These are phyloP conservation scores for Phyllostachys edulis DNA, from an alignment of 176 grass and related monocot genomes.

Conservation along the genomic window DNA sequence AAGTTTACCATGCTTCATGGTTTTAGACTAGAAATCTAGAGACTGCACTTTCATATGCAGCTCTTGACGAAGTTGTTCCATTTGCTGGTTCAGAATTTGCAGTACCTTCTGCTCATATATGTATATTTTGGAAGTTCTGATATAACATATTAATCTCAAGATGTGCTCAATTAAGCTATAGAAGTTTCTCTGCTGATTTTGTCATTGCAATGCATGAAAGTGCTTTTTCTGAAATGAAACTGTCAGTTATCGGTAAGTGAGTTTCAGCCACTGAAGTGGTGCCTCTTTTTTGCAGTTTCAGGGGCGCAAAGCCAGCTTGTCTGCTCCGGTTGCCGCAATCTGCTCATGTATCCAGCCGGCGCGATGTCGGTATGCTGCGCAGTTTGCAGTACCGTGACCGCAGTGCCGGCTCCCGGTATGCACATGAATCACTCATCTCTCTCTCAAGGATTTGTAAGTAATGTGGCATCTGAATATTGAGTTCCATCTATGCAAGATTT, in stretches of 20 bases:
- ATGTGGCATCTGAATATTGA: conserved; percentile 20
- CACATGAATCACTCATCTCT: conserved; percentile 4
- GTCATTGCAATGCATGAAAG: neutral
- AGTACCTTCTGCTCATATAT: conserved; percentile 9
- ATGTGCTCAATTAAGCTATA: neutral
- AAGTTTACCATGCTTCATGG: neutral
- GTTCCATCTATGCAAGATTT: neutral
- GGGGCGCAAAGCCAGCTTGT: conserved; percentile 85
- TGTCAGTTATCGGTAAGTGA: neutral
- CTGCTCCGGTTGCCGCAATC: conserved; percentile 88
- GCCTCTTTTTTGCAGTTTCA: conserved; percentile 34
- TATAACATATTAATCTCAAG: neutral
- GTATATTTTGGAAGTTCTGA: neutral
- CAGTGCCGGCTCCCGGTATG: conserved; percentile 84
- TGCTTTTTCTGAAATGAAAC: conserved; percentile 6
- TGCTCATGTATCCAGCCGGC: conserved; percentile 89
- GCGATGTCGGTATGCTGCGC: conserved; percentile 92
- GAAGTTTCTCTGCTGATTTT: conserved; percentile 22
- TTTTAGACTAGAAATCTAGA: conserved; percentile 9
- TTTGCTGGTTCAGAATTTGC: conserved; percentile 27
- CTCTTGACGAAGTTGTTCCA: neutral
- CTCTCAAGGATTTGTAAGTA: conserved; percentile 11
- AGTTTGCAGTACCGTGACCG: conserved; percentile 87
- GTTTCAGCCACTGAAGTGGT: conserved; percentile 16
- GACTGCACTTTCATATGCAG: neutral